Evolutionary conservation across 2,329 filamentous ascomycete species (phyloP), one percentile per base, ranked within the genome.

Genomic region (Diaporthe australafricana): DNA sequence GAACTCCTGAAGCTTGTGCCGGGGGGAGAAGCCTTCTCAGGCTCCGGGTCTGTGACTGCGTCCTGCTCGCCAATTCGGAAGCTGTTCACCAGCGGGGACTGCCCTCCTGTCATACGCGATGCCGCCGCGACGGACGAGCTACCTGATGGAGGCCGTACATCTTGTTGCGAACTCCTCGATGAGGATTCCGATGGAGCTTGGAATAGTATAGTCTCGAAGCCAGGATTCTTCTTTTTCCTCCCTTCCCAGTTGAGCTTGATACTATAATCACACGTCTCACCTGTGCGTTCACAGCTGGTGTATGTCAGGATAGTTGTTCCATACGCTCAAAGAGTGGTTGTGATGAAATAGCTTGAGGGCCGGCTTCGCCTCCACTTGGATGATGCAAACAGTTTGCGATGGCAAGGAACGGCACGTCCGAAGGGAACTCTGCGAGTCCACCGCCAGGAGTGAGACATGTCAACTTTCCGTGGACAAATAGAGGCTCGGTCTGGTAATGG

Each of bases 161-260:
- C 48, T 52, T 53, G 69, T 17, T 25, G 52, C 32, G 72, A 72
- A 52, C 70, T 72, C 60, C 70, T 72, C 60, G 72, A 70, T 3
- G 72, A 67, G 30, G 79, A 78, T 35, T 78, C 71, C 27, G 73
- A 73, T 11, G 68, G 40, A 7, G 52, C 48, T 25, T 79, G 75
- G 30, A 76, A 77, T 25, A 75, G 75, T 56, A 79, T 73, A 22
- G 78, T 72, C 55, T 83, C 77, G 75, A 81, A 74, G 75, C 85
- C 82, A 66, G 82, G 83, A 73, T 87, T 87, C 81, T 88, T 90
- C 78, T 89, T 92, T 63, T 88, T 87, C 70, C 93, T 88, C 5
- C 93, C 93, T 73, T 92, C 91, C 94, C 94, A 96, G 77, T 95
- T 95, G 75, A 96, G 83, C 40, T 92, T 88, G 76, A 96, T 93